A percentile compares a stretch with the other conserved stretches of the same genome.
Conservation (phyloP, 2,329 filamentous ascomycete species). For the Trichocomaceae sp. region DNA sequence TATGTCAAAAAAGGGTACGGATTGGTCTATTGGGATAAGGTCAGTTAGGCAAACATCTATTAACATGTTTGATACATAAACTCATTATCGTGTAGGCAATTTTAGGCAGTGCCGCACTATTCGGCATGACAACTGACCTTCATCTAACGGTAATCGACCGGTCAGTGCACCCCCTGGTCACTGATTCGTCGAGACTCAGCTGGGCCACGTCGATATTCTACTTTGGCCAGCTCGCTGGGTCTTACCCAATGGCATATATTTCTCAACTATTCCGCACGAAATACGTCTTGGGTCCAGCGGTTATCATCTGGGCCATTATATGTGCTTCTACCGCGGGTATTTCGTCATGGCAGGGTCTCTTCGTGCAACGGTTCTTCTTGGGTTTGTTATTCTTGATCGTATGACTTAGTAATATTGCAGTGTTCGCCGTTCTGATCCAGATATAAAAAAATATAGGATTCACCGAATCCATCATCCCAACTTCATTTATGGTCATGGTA, state of each 20-base stretch:
- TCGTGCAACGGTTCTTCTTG: conserved; percentile 59
- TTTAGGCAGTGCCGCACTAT: conserved; percentile 63
- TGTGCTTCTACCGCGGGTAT: conserved; percentile 66
- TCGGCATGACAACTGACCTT: conserved; percentile 69
- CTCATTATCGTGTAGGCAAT: conserved; percentile 50
- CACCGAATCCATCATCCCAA: conserved; percentile 59
- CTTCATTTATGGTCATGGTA: conserved; percentile 60
- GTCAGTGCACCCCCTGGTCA: conserved; percentile 49
- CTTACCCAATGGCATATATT: conserved; percentile 66
- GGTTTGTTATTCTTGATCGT: conserved; percentile 21
- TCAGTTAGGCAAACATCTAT: conserved; percentile 22
- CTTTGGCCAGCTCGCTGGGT: conserved; percentile 68
- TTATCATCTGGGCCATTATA: conserved; percentile 57
- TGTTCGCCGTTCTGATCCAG: not conserved
- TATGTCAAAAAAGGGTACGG: conserved; percentile 43
- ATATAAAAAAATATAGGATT: conserved; percentile 33
- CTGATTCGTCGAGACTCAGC: conserved; percentile 60
- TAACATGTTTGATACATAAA: not conserved
- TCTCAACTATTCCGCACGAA: conserved; percentile 62
- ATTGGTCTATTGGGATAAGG: conserved; percentile 65
- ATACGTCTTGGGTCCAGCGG: conserved; percentile 52
- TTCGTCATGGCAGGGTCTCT: conserved; percentile 57
- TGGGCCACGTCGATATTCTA: conserved; percentile 78
- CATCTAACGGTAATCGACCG: conserved; percentile 49
- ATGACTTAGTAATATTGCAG: not conserved